phyloP scores from a whole-genome alignment of 176 grass and related monocot species.

The Rhynchospora pubera region DNA sequence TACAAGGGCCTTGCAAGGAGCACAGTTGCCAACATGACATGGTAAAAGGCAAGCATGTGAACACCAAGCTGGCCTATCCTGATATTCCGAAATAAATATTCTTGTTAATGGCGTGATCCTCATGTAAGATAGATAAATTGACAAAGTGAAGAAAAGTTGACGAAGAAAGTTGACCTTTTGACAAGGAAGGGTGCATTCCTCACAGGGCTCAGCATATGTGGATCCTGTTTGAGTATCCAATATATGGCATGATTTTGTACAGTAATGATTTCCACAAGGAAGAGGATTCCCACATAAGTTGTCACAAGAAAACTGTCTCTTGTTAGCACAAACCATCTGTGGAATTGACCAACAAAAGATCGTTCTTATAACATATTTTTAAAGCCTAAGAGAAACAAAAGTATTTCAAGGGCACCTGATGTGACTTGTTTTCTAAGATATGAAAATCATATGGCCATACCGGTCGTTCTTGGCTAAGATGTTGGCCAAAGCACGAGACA shows the following conservation, averaged over 20 bases:
- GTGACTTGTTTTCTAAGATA: not conserved
- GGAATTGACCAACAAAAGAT: slow-evolving; percentile 17
- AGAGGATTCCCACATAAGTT: slow-evolving; percentile 89
- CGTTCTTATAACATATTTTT: not conserved
- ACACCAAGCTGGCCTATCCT: slow-evolving; percentile 76
- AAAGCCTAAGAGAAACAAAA: not conserved
- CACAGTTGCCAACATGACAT: slow-evolving; percentile 68
- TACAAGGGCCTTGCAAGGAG: slow-evolving; percentile 76
- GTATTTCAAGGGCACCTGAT: not conserved
- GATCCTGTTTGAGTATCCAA: slow-evolving; percentile 31
- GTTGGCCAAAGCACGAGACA: slow-evolving; percentile 72
- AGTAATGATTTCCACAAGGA: slow-evolving; percentile 91
- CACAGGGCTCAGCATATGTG: slow-evolving; percentile 49
- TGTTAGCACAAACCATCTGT: slow-evolving; percentile 71
- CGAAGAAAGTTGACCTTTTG: slow-evolving; percentile 52
- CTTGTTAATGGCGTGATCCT: slow-evolving; percentile 10
- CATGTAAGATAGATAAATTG: not conserved
- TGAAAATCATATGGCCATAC: slow-evolving; percentile 37
- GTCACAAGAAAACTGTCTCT: slow-evolving; percentile 64
- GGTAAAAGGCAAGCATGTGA: slow-evolving; percentile 70
- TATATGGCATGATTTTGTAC: slow-evolving; percentile 86
- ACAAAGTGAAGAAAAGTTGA: slow-evolving; percentile 22
- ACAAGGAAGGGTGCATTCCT: slow-evolving; percentile 74
- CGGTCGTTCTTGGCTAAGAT: slow-evolving; percentile 76
- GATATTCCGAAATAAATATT: slow-evolving; percentile 22